Evolutionary conservation across 23 red algal species (phyloP), one percentile per base, ranked within the genome.

Genomic region (Gracilaria gracilis): DNA sequence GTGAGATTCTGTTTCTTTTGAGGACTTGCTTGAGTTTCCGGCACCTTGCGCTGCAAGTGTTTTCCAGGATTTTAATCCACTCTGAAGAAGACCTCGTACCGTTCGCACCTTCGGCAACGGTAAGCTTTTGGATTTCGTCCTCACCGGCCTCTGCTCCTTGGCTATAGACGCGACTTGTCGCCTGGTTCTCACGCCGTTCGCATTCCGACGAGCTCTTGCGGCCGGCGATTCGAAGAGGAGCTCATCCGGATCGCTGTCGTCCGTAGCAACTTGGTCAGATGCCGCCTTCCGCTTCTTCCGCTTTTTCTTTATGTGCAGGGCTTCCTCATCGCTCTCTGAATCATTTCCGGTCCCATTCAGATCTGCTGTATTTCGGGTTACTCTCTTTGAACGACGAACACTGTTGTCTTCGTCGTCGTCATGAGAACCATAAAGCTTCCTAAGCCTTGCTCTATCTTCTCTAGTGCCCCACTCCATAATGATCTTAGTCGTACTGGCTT

Each of bases 41-140:
- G 20, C 15, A 50, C 27, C 53, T 61, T 37, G n/a, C 6, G 50
- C 6, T 2, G n/a, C 36, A 27, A 64, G 21, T 9, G 21, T 17
- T 36, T 51, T n/a, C 27, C 72, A 42, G 1, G 72, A 77, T 50
- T 51, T 77, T 42, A 77, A 51, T 6, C 39, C 5, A 42, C 25
- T 34, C 19, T 34, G 72, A 77, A 77, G 72, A 28, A 39, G 31
- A 6, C 38, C 72, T 50, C 29, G 5, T 46, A 46, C 42, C 42
- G 5, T 11, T 46, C 42, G 17, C 27, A 34, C 11, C 38, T 55
- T 55, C 17, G 79, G 79, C 53, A 82, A 61, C 14, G 51, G 79
- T 25, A 82, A 17, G 27, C 79, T 82, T 64, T 82, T 82, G 0
- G 79, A 55, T 13, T 42, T 59, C 51, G 79, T 53, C 58, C 21